A percentile compares a stretch with the other conserved stretches of the same genome.
Evolutionary conservation across 345 rosid genomes (phyloP).

Genomic region (Angophora floribunda): DNA sequence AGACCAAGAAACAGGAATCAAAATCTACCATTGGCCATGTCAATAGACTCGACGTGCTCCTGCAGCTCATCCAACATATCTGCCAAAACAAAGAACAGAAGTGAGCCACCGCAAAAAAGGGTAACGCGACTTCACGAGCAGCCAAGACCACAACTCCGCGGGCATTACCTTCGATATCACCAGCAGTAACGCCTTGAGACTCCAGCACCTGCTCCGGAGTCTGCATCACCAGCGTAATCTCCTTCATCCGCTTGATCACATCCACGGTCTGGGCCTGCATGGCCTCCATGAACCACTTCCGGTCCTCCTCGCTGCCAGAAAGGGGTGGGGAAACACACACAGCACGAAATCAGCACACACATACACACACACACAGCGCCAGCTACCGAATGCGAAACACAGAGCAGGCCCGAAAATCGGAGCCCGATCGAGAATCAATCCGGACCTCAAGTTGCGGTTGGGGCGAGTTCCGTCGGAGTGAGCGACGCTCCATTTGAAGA

Average conservation of each 20-base stretch:
- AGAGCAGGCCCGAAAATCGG: background rate
- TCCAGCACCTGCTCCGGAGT: conserved; percentile 59
- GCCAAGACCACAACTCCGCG: background rate
- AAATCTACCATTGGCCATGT: conserved; percentile 47
- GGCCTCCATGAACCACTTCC: conserved; percentile 93
- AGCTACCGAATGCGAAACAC: background rate
- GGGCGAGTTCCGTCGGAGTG: conserved; percentile 66
- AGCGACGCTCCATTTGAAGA: conserved; percentile 94
- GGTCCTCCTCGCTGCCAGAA: conserved; percentile 64
- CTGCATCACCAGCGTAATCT: conserved; percentile 74
- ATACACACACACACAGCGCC: background rate
- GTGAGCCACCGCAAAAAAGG: background rate
- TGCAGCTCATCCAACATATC: conserved; percentile 67
- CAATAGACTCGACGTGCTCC: conserved; percentile 55
- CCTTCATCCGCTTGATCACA: conserved; percentile 78
- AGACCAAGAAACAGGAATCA: background rate
- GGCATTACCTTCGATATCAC: conserved; percentile 61
- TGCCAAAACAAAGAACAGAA: conserved; percentile 1
- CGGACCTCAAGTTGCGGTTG: conserved; percentile 49
- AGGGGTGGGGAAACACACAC: background rate
- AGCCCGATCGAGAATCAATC: background rate
- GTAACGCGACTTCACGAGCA: background rate
- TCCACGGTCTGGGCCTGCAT: conserved; percentile 76
- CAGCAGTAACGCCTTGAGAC: conserved; percentile 62
- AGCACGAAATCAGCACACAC: background rate